Evolutionary conservation across 306 rosid species (phyloP).

Genomic region (Ormosia emarginata): DNA sequence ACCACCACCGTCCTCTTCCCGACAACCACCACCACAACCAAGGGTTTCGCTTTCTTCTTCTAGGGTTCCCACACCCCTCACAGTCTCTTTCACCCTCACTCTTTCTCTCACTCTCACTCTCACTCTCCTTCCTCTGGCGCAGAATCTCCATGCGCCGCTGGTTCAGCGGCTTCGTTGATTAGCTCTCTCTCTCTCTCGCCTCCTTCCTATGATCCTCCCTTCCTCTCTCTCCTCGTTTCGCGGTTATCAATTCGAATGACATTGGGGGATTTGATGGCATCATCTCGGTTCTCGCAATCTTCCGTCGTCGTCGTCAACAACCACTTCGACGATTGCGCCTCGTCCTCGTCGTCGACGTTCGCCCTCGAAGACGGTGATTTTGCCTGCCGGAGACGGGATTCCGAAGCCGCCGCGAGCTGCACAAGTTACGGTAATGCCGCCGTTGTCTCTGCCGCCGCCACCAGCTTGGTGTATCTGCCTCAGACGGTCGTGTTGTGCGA

Average conservation of each 20-base stretch:
- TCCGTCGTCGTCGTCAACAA: slow-evolving; percentile 51
- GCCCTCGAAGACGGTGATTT: slow-evolving; percentile 2
- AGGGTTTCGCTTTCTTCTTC: slow-evolving; percentile 31
- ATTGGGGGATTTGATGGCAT: slow-evolving; percentile 97
- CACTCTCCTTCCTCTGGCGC: slow-evolving; percentile 46
- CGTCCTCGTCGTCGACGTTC: background rate
- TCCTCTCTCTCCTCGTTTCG: background rate
- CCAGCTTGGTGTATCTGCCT: slow-evolving; percentile 84
- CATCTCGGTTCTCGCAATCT: slow-evolving; percentile 82
- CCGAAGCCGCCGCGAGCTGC: slow-evolving; percentile 59
- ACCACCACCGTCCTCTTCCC: slow-evolving; percentile 38
- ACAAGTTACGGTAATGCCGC: slow-evolving; percentile 58
- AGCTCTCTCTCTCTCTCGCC: slow-evolving; percentile 7
- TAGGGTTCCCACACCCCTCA: slow-evolving; percentile 25
- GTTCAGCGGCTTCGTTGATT: slow-evolving; percentile 81
- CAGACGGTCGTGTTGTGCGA: slow-evolving; percentile 68
- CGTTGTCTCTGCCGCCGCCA: no score
- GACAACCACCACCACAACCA: slow-evolving; percentile 5
- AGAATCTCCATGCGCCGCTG: slow-evolving; percentile 77
- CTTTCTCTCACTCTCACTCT: slow-evolving; percentile 4
- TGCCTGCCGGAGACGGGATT: slow-evolving; percentile 38
- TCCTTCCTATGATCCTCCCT: background rate
- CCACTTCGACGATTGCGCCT: slow-evolving; percentile 19
- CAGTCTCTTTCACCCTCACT: slow-evolving; percentile 10
- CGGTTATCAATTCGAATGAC: slow-evolving; percentile 76